These are phyloP conservation scores for Rosa chinensis DNA, from an alignment of 306 rosid genomes.

Conservation along the genomic window DNA sequence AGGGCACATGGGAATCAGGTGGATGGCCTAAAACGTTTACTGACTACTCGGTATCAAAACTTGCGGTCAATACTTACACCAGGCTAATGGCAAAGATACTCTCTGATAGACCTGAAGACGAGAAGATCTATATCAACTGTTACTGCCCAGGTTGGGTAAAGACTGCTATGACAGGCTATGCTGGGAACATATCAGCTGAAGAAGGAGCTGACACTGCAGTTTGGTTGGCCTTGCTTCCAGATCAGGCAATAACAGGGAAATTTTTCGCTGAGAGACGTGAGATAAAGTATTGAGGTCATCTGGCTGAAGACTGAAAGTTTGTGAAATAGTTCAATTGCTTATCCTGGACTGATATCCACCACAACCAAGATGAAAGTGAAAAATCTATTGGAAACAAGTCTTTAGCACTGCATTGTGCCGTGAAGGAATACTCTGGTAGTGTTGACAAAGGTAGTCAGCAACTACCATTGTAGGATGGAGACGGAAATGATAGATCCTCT, in stretches of 20 bases:
- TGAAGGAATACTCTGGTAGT: not conserved
- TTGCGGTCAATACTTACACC: slow-evolving; percentile 78
- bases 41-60: slow-evolving; percentile 78
- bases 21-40: slow-evolving; percentile 84
- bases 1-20: slow-evolving; percentile 72
- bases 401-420: not conserved
- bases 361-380: not conserved
- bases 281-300: slow-evolving; percentile 50
- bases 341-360: not conserved
- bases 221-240: slow-evolving; percentile 90
- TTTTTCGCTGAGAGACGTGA: slow-evolving; percentile 87
- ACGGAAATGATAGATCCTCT: not conserved
- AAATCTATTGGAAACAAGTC: not conserved
- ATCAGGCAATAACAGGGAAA: slow-evolving; percentile 66
- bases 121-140: slow-evolving; percentile 71
- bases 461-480: not conserved
- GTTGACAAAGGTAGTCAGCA: not conserved
- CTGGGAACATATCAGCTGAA: slow-evolving; percentile 74
- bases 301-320: slow-evolving; percentile 10
- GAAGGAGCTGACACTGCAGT: slow-evolving; percentile 93
- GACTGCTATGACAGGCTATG: slow-evolving; percentile 87
- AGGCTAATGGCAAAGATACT: slow-evolving; percentile 63
- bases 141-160: slow-evolving; percentile 95
- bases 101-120: slow-evolving; percentile 54
- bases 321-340: not conserved